Evolutionary conservation across 2,329 filamentous ascomycete species (phyloP).

Genomic region (Neofusicoccum laricinum): DNA sequence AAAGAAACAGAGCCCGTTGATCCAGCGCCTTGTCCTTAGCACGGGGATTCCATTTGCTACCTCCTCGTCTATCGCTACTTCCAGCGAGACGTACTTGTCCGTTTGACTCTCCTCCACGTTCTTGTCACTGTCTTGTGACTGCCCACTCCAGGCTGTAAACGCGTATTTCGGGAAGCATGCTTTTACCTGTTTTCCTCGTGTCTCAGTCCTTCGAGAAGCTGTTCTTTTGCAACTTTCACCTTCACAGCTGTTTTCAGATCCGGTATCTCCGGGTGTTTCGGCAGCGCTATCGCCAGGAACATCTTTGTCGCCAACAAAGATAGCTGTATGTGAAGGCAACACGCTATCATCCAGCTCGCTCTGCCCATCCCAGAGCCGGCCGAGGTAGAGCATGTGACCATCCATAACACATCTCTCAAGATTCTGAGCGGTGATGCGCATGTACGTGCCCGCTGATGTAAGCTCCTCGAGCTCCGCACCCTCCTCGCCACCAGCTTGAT

Average conservation of each 20-base stretch:
- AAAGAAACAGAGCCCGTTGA: slow-evolving; percentile 14
- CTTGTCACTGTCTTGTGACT: not conserved
- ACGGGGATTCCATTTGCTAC: not conserved
- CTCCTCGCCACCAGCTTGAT: not conserved
- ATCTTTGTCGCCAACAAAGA: not conserved
- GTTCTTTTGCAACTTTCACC: not conserved
- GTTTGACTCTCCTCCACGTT: not conserved
- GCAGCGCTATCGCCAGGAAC: not conserved
- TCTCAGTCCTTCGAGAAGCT: not conserved
- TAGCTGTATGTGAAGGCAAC: not conserved
- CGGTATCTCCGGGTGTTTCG: not conserved
- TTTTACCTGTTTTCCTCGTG: not conserved
- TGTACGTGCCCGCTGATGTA: not conserved
- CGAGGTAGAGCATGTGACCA: not conserved
- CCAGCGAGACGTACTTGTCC: slow-evolving; percentile 15
- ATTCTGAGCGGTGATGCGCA: not conserved
- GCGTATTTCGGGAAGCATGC: not conserved
- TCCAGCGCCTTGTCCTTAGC: not conserved
- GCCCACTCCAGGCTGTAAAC: slow-evolving; percentile 12
- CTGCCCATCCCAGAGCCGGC: not conserved
- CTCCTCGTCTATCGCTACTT: not conserved
- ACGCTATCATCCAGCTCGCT: not conserved
- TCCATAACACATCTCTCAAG: not conserved
- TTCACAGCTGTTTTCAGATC: not conserved
- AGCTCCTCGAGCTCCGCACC: not conserved